A percentile compares a stretch with the other conserved stretches of the same genome.
Conservation (phyloP, 2,329 filamentous ascomycete species). For the Colletotrichum simmondsii region DNA sequence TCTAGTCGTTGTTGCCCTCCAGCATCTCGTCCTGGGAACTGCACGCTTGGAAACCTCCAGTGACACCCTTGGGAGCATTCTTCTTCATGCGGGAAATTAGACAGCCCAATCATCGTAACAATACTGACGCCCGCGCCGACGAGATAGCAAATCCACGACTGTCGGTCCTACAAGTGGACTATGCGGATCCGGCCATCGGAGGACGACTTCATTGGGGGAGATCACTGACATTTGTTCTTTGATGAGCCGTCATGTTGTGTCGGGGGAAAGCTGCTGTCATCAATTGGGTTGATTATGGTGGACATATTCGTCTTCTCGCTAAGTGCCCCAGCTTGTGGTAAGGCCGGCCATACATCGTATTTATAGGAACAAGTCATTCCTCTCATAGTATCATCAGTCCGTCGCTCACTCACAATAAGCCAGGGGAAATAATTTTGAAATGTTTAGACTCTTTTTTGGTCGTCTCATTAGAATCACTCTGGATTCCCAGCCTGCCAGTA, state of each 20-base stretch:
- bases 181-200: background rate
- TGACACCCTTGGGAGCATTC: background rate
- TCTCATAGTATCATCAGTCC: background rate
- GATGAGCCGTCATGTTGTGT: background rate
- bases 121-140: background rate
- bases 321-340: background rate
- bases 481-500: conserved; percentile 33
- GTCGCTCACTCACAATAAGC: background rate
- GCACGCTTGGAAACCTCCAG: background rate
- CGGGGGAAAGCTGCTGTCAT: background rate
- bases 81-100: background rate
- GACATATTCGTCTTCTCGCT: background rate
- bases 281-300: background rate
- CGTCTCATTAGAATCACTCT: conserved; percentile 31
- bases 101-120: background rate
- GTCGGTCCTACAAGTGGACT: background rate
- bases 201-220: background rate
- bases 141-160: background rate
- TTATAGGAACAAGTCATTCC: background rate
- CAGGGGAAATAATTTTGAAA: conserved; percentile 1
- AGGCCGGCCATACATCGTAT: background rate
- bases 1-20: background rate
- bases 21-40: background rate
- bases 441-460: conserved; percentile 29
- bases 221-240: background rate